Evolutionary conservation across 1,284 basidiomycete genomes (phyloP), one percentile per base, ranked within the genome.

Genomic region (Lignosus rhinocerotis): DNA sequence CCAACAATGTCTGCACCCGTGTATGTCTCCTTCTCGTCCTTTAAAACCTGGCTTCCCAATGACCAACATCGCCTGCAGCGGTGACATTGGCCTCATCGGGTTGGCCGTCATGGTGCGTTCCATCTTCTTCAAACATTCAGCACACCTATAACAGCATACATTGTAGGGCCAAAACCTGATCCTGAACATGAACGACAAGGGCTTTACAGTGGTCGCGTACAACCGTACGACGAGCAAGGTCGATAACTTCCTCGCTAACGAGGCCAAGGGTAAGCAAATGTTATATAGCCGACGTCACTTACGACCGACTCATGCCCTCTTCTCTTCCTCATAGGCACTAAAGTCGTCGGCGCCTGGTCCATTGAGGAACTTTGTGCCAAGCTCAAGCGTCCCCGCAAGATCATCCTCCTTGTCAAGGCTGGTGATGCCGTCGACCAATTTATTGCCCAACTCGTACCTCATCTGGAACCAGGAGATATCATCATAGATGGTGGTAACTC

Each of bases 401-500:
- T 99, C 75, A 88, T 99, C 75, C 86, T 97, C 59, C 93, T 99
- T 72, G 97, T 99, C 78, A 98, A 93, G 77, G 90, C 91, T 52
- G 90, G 90, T 53, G 70, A 78, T 56, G 90, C 90, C 56, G 90
- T 93, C 57, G 91, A 93, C 73, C 80, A 80, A 62, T 92, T 93
- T 75, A 93, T 93, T 72, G 67, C 74, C 21, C 85, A 90, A 72
- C 85, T 93, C 51, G 78, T 78, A 53, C 88, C 90, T 53, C 75
- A 86, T 66, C 86, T 93, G 56, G 90, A 92, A 69, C 64, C 79
- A 58, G 91, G 90, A 63, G 90, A 93, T 79, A 98, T 99, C 81
- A 87, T 99, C 82, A 98, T 99, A 70, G 97, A 99, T 76, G 97
- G 97, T 71, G 96, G 97, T 72, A 99, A 99, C 83, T 98, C 96